phyloP scores from a whole-genome alignment of 2,329 filamentous ascomycete species.

The Cladophialophora chaetospira region DNA sequence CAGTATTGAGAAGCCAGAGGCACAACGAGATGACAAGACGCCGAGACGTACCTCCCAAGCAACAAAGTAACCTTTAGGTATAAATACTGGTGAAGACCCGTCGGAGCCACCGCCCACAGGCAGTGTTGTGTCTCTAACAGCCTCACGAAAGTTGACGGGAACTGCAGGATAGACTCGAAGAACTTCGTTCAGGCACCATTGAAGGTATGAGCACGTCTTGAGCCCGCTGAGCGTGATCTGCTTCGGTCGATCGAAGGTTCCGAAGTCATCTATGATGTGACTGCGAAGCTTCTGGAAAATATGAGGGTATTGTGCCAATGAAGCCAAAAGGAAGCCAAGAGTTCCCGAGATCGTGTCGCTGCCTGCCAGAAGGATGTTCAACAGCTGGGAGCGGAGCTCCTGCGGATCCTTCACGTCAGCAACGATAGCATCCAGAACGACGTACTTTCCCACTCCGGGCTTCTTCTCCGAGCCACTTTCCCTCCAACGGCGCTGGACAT shows the following conservation, averaged over 20 bases:
- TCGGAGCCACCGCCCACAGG: conserved; percentile 62
- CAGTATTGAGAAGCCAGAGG: background rate
- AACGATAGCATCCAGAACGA: conserved; percentile 53
- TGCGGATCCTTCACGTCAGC: conserved; percentile 48
- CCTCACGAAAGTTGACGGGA: conserved; percentile 74
- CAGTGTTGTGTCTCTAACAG: conserved; percentile 71
- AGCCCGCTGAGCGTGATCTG: conserved; percentile 47
- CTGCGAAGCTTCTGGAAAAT: conserved; percentile 35
- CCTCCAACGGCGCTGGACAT: conserved; percentile 42
- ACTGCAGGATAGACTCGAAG: conserved; percentile 77
- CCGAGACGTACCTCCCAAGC: conserved; percentile 39
- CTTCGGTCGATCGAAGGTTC: conserved; percentile 41
- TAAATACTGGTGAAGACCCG: conserved; percentile 45
- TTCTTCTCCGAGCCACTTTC: conserved; percentile 36
- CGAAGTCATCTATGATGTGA: conserved; percentile 42
- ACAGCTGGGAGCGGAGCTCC: conserved; percentile 50
- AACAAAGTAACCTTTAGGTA: conserved; percentile 42
- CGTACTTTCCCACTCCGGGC: conserved; percentile 40
- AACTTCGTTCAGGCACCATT: conserved; percentile 61
- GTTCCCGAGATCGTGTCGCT: conserved; percentile 55
- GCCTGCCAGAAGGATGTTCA: conserved; percentile 56
- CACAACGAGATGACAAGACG: conserved; percentile 14
- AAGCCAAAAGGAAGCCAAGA: conserved; percentile 50
- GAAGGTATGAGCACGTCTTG: conserved; percentile 43
- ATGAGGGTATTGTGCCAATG: conserved; percentile 44